Evolutionary conservation across 495 filamentous ascomycete species (phyloP), one percentile per base, ranked within the genome.

Genomic region (Xeromyces bisporus): DNA sequence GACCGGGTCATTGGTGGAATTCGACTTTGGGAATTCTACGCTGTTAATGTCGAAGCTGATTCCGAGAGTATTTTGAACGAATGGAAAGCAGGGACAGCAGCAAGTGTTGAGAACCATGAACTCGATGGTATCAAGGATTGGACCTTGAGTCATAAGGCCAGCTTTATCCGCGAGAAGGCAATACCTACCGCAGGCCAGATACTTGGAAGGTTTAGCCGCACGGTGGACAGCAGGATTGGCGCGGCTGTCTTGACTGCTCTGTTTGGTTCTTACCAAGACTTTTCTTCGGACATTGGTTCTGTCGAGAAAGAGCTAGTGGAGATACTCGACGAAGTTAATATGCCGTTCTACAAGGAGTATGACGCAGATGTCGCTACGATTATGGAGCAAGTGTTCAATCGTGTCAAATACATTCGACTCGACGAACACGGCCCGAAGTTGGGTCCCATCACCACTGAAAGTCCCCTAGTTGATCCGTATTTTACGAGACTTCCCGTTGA

Each of bases 1-100:
- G 67, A 74, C 18, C 66, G 83, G 34, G 82, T 82, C 21, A 70
- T 99, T 38, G 68, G 70, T 18, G 62, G 66, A 11, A 64, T 87
- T 37, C 70, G 69, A 21, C 65, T 99, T 4, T 99, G 91, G 91
- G 78, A 99, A 46, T 99, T 75, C 55, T 96, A 93, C 44, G 75
- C 77, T 7, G 50, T 92, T 28, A 69, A 96, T 46, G 75, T 89
- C 2, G 70, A 85, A 24, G 53, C 67, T n/a, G 67, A 85, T 44
- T 62, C 72, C 11, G 66, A 77, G 31, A 67, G 67, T 2, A 69
- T 76, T 20, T 44, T 89, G 3, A 62, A 77, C 33, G 62, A 70
- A 3, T 99, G 86, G 83, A 59, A 53, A n/a, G 50, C 48, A 4
- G 72, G 67, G 17, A 50, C 73, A 10, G 51, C 58, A 14, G 58